These are phyloP conservation scores for Nyssa sinensis DNA, from an alignment of 148 eudicot species.

Conservation along the genomic window DNA sequence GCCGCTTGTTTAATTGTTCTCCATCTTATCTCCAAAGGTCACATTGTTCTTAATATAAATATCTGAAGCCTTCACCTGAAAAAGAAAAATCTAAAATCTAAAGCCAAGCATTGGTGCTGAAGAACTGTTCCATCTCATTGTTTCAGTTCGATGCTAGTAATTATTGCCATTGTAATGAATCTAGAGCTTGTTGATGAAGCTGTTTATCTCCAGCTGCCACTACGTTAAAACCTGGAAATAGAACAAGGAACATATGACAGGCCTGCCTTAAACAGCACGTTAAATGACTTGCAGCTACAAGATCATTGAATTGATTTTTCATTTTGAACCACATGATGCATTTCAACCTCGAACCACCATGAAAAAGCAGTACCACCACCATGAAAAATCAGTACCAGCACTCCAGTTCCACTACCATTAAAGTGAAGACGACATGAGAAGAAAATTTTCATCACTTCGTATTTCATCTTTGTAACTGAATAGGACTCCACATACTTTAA, in stretches of 20 bases:
- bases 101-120: not conserved
- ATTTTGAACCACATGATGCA: too few relatives aligned
- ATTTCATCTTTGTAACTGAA: too few relatives aligned
- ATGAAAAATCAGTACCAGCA: too few relatives aligned
- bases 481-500: too few relatives aligned
- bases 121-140: not conserved
- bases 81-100: not conserved
- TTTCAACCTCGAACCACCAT: too few relatives aligned
- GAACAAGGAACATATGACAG: not conserved
- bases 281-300: not conserved
- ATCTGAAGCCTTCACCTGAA: not conserved
- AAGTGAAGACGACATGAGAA: too few relatives aligned
- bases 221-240: slow-evolving; percentile 64
- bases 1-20: too few relatives aligned
- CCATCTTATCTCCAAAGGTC: not conserved
- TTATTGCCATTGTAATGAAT: slow-evolving; percentile 50
- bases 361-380: too few relatives aligned
- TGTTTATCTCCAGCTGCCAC: slow-evolving; percentile 79
- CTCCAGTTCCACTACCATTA: too few relatives aligned
- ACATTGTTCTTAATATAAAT: not conserved
- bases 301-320: not conserved
- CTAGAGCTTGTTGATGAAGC: slow-evolving; percentile 69
- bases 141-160: not conserved
- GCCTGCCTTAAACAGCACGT: not conserved
- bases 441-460: too few relatives aligned